Conservation (phyloP, 2,329 filamentous ascomycete genomes). For the Curvularia spicifera region DNA sequence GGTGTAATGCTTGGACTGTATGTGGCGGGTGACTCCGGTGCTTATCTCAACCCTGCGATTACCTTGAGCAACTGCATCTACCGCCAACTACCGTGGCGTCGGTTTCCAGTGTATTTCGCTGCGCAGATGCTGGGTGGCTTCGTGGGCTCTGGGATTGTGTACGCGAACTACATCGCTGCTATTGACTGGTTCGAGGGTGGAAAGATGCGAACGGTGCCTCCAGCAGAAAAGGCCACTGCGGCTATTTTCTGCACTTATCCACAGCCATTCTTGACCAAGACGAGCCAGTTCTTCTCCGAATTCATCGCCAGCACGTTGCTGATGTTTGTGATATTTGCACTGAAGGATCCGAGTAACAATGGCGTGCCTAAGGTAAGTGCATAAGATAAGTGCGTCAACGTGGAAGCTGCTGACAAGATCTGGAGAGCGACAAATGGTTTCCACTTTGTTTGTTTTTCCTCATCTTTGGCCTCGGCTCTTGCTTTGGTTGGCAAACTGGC, state of each 20-base stretch:
- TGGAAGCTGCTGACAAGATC: not conserved
- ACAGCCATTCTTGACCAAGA: slow-evolving; percentile 68
- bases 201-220: slow-evolving; percentile 66
- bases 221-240: slow-evolving; percentile 64
- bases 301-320: slow-evolving; percentile 71
- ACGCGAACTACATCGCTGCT: slow-evolving; percentile 59
- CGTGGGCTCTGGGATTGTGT: slow-evolving; percentile 57
- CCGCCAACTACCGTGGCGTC: slow-evolving; percentile 71
- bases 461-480: slow-evolving; percentile 74
- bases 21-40: slow-evolving; percentile 68
- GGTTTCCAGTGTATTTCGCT: slow-evolving; percentile 70
- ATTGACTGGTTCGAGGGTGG: slow-evolving; percentile 70
- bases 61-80: slow-evolving; percentile 73
- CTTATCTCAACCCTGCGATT: slow-evolving; percentile 70
- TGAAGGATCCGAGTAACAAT: slow-evolving; percentile 62
- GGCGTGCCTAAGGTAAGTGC: slow-evolving; percentile 40
- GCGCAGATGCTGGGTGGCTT: slow-evolving; percentile 73
- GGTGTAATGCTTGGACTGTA: slow-evolving; percentile 63
- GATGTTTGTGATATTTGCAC: slow-evolving; percentile 74
- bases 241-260: slow-evolving; percentile 78
- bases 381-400: not conserved
- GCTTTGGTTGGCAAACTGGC: slow-evolving; percentile 78
- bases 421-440: slow-evolving; percentile 45
- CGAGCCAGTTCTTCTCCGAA: slow-evolving; percentile 74
- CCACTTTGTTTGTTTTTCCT: slow-evolving; percentile 71